A percentile compares a stretch with the other conserved stretches of the same genome.
phyloP scores from a whole-genome alignment of 176 grass and related monocot species.

The Aegilops bicornis region DNA sequence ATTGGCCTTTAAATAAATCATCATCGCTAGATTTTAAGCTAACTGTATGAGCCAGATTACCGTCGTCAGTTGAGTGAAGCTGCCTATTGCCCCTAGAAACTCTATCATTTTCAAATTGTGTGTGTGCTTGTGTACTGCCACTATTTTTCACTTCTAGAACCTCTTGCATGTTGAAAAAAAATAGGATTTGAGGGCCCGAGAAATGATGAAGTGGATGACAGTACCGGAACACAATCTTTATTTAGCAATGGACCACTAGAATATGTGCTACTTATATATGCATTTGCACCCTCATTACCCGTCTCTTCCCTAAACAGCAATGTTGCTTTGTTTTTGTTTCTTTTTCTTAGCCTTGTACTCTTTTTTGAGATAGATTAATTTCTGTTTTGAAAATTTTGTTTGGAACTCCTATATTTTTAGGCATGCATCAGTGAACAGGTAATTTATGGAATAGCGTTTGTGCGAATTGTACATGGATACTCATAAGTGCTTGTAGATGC shows the following conservation, averaged over 20 bases:
- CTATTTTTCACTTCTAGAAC: not conserved
- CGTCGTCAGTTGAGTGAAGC: too few species aligned
- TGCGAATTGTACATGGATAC: too few species aligned
- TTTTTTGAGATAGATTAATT: not conserved
- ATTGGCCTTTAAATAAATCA: too few species aligned
- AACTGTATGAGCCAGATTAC: too few species aligned
- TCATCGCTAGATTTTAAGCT: too few species aligned
- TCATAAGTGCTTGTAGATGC: too few species aligned
- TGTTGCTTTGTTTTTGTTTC: not conserved
- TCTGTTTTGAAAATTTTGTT: not conserved
- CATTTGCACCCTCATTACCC: not conserved
- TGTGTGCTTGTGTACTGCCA: not conserved
- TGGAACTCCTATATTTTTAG: too few species aligned
- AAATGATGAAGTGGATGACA: not conserved
- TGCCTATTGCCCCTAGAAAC: not conserved
- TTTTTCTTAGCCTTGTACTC: not conserved
- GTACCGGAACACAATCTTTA: not conserved
- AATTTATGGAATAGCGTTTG: too few species aligned
- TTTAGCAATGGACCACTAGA: not conserved
- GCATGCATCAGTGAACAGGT: too few species aligned
- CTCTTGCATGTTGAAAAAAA: not conserved
- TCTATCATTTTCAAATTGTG: not conserved
- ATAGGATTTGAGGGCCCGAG: not conserved
- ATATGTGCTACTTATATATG: not conserved
- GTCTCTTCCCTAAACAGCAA: not conserved